phyloP scores from a whole-genome alignment of 2,329 filamentous ascomycete species.

The Metarhizium anisopliae region DNA sequence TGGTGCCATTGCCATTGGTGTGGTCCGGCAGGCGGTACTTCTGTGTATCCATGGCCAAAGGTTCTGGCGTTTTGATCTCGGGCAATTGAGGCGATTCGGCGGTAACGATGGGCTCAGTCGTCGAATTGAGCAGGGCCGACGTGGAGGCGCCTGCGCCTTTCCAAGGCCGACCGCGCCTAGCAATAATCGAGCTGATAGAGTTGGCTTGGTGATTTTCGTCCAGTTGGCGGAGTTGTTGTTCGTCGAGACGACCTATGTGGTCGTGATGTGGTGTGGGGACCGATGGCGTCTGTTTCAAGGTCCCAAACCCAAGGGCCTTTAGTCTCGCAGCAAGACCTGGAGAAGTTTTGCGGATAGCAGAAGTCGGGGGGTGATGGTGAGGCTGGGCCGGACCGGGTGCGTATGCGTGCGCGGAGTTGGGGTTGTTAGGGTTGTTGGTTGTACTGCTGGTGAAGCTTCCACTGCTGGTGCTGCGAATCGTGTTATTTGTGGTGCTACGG shows the following conservation, averaged over 20 bases:
- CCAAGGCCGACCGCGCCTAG: constrained; percentile 64
- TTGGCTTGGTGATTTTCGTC: constrained; percentile 43
- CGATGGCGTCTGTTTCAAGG: constrained; percentile 26
- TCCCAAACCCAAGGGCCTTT: constrained; percentile 54
- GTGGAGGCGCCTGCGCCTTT: constrained; percentile 46
- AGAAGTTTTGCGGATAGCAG: constrained; percentile 46
- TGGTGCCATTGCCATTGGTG: constrained; percentile 58
- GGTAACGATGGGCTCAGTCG: constrained; percentile 14
- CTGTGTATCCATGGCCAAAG: constrained; percentile 59
- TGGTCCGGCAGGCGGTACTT: constrained; percentile 69
- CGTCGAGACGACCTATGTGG: constrained; percentile 58
- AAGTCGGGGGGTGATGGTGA: constrained; percentile 17
- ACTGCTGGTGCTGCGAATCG: constrained; percentile 3
- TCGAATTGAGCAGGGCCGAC: constrained; percentile 19
- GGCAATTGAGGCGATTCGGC: constrained; percentile 32
- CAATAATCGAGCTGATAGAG: constrained; percentile 40
- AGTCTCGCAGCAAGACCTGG: constrained; percentile 56
- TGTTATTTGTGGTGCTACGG: constrained; percentile 4
- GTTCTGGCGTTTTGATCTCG: constrained; percentile 40
- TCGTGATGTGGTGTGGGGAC: constrained; percentile 24
- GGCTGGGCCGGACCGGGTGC: constrained; percentile 12
- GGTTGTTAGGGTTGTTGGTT: constrained; percentile 2
- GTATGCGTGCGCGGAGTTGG: constrained; percentile 12
- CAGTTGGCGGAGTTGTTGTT: constrained; percentile 60
- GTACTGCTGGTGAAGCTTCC: constrained; percentile 1